Evolutionary conservation across 306 rosid species (phyloP), one percentile per base, ranked within the genome.

Genomic region (Biancaea sappan): DNA sequence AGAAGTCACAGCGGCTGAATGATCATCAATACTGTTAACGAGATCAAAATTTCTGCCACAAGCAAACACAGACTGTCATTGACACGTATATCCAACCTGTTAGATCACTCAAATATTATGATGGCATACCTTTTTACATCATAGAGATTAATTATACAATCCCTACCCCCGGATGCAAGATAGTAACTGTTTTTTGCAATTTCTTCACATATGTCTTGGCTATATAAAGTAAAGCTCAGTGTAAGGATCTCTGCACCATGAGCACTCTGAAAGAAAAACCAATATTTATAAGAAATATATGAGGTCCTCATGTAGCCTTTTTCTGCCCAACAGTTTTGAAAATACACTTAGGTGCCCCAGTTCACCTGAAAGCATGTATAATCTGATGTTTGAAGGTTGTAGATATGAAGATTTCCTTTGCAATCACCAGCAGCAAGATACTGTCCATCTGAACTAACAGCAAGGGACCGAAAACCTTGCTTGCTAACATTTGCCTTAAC

Each of bases 211-310:
- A 51, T 58, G 67, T 71, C 79, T 69, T 66, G 81, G 37, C 76
- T 77, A 61, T 79, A 58, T 76, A 73, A 73, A 78, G 76, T 79
- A 78, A 91, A 91, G 84, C 89, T 83, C 78, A 90, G 79, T 73
- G 93, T 83, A 69, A 90, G 90, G 75, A 90, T 83, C 81, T 90
- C 96, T n/a, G 90, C 83, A 62, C 81, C 90, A 84, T 91, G 96
- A 73, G 85, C 91, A 64, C 87, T 88, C 96, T 91, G 86, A 82
- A 77, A 82, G 57, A 48, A 67, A 47, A 44, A 21, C 16, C 57
- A 72, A 70, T 2, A 50, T 35, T 71, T 64, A 40, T 46, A 14
- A 40, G 46, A 51, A 67, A 70, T 28, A 43, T 21, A 35, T 37
- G 22, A 57, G 64, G 47, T 64, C 73, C 34, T 68, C 80, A 69